A percentile compares a stretch with the other conserved stretches of the same genome.
Conservation (phyloP, 2,329 filamentous ascomycete genomes). For the Aspergillus calidoustus region DNA sequence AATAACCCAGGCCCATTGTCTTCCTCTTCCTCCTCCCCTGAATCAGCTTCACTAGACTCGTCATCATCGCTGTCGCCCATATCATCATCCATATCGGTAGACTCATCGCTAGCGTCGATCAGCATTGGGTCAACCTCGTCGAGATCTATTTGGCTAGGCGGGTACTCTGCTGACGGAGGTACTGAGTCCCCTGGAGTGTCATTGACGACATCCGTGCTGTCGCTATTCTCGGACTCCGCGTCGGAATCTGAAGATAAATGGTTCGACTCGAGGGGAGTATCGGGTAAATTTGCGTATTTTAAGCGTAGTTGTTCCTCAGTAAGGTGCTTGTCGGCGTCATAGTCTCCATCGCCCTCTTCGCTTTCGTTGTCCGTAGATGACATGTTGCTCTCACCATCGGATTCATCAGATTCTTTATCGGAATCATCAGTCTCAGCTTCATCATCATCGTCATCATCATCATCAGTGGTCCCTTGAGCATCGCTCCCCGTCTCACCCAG, state of each 20-base stretch:
- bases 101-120: constrained; percentile 52
- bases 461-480: constrained; percentile 74
- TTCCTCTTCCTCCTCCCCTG: constrained; percentile 54
- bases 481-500: constrained; percentile 65
- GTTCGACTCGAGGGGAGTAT: constrained; percentile 27
- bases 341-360: constrained; percentile 42
- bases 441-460: constrained; percentile 56
- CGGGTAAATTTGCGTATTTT: constrained; percentile 52
- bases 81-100: constrained; percentile 54
- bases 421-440: constrained; percentile 48
- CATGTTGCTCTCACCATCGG: constrained; percentile 57
- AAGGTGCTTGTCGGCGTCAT: constrained; percentile 49
- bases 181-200: constrained; percentile 19
- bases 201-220: constrained; percentile 26
- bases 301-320: constrained; percentile 52
- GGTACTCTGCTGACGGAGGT: constrained; percentile 32
- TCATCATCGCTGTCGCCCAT: constrained; percentile 53
- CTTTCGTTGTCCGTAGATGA: constrained; percentile 50
- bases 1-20: constrained; percentile 47
- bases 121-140: constrained; percentile 52
- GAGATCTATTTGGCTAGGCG: constrained; percentile 31
- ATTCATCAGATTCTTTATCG: constrained; percentile 64
- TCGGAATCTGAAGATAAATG: constrained; percentile 32
- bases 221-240: constrained; percentile 26
- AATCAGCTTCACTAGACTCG: constrained; percentile 58